Evolutionary conservation across 2,329 filamentous ascomycete genomes (phyloP).

Genomic region (Xylaria sp.): DNA sequence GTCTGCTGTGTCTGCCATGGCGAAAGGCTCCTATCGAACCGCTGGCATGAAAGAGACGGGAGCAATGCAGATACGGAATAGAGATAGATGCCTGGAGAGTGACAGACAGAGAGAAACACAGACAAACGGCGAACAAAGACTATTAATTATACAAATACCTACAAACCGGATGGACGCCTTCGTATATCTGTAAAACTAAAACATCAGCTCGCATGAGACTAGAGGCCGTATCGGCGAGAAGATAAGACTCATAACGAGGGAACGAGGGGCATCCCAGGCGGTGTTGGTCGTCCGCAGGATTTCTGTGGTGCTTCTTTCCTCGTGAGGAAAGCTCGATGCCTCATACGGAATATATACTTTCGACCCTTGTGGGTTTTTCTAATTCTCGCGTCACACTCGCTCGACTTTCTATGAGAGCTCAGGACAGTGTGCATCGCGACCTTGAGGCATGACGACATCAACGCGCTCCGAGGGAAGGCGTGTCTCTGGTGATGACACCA

Average conservation of each 20-base stretch:
- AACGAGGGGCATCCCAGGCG: neutral
- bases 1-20: conserved; percentile 31
- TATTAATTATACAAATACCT: neutral
- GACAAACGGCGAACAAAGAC: neutral
- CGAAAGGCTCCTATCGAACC: neutral
- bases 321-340: no score
- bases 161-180: neutral
- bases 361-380: neutral
- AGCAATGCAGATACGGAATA: neutral
- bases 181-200: neutral
- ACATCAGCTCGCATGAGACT: neutral
- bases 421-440: neutral
- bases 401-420: neutral
- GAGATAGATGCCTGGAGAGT: neutral
- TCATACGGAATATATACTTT: neutral
- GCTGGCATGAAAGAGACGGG: neutral
- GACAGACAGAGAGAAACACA: neutral
- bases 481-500: neutral
- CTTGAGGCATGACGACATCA: neutral
- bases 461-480: neutral
- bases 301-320: no score
- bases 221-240: neutral
- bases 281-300: neutral
- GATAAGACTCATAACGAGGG: neutral
- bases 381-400: neutral